A percentile compares a stretch with the other conserved stretches of the same genome.
Conservation (phyloP, 768 basidiomycete species). For the Leucosporidium creatinivorum region DNA sequence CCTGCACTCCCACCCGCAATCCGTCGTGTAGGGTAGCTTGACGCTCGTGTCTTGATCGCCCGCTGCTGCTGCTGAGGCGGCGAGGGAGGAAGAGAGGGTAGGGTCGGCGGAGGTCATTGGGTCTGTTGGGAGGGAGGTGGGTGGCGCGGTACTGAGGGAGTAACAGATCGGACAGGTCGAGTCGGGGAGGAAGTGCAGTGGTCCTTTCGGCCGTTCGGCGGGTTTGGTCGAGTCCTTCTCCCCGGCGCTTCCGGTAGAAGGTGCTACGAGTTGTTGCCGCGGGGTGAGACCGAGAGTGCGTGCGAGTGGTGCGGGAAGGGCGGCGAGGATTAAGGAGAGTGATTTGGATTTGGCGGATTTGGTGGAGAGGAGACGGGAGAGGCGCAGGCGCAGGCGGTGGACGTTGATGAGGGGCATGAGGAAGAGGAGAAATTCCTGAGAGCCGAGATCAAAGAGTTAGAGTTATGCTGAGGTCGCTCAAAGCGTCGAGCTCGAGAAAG, state of each 20-base stretch:
- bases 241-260: constrained; percentile 15
- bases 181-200: constrained; percentile 60
- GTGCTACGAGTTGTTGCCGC: constrained; percentile 22
- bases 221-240: background rate
- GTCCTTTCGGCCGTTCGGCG: constrained; percentile 45
- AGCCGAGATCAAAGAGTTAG: background rate
- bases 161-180: constrained; percentile 84
- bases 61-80: constrained; percentile 4
- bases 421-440: constrained; percentile 89
- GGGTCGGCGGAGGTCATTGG: constrained; percentile 37
- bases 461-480: background rate
- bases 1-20: constrained; percentile 70
- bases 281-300: constrained; percentile 21
- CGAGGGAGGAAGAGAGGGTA: constrained; percentile 21
- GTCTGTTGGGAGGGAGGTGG: constrained; percentile 26
- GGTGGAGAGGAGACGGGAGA: constrained; percentile 43
- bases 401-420: constrained; percentile 75
- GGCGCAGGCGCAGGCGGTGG: constrained; percentile 55
- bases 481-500: background rate
- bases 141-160: constrained; percentile 26
- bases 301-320: constrained; percentile 35
- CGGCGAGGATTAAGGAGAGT: constrained; percentile 35
- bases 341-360: constrained; percentile 18
- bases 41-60: constrained; percentile 54
- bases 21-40: constrained; percentile 59